Percentiles rank a stretch among this genome's conserved stretches.
Conservation (phyloP, 176 grass and related monocot genomes). For the Cenchrus americanus region DNA sequence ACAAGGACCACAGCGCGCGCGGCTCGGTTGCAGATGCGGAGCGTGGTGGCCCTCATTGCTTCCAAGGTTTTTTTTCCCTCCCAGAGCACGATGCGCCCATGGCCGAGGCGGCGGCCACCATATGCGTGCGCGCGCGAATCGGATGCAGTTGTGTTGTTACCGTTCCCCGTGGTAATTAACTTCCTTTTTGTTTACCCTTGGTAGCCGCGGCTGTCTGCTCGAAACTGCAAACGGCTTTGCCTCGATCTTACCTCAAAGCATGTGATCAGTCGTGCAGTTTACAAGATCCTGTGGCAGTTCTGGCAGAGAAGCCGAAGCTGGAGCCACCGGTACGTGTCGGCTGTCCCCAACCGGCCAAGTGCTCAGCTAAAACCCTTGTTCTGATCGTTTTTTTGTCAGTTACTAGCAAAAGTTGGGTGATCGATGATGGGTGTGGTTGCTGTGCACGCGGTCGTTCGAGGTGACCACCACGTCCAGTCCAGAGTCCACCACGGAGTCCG, state of each 20-base stretch:
- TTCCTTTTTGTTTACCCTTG: neutral
- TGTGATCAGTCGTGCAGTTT: neutral
- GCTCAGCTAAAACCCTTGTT: too few species aligned
- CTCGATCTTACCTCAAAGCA: neutral
- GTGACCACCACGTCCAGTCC: too few species aligned
- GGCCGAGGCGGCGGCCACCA: neutral
- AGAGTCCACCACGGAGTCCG: too few species aligned
- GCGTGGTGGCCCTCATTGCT: neutral
- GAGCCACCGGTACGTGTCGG: neutral
- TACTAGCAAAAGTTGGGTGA: neutral
- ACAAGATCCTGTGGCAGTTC: neutral
- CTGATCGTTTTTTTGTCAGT: too few species aligned
- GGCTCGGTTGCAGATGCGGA: slow-evolving; percentile 5
- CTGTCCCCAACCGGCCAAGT: neutral
- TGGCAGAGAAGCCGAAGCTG: neutral
- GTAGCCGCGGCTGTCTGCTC: slow-evolving; percentile 18
- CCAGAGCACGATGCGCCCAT: slow-evolving; percentile 9
- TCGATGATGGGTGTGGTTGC: neutral
- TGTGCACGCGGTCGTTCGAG: neutral
- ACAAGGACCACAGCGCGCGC: neutral
- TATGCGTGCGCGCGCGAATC: neutral
- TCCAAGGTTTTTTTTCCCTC: neutral
- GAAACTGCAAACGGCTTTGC: neutral
- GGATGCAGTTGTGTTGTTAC: neutral
- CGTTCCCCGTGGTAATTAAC: neutral